Evolutionary conservation across 163 green algal genomes (phyloP), one percentile per base, ranked within the genome.

Genomic region (Scenedesmus sp.): DNA sequence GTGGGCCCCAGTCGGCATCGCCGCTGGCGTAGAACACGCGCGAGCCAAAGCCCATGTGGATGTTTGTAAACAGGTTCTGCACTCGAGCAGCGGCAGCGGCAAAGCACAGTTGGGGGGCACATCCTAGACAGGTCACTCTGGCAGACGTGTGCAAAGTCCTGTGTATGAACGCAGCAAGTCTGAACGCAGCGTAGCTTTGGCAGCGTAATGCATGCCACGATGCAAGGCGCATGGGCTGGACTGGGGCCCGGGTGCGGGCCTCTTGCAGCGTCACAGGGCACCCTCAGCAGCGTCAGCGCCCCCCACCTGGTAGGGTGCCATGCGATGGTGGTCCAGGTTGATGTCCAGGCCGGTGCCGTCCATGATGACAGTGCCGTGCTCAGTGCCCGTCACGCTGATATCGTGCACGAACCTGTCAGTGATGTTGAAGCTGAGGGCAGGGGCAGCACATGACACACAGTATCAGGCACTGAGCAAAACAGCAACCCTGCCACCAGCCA

Each of bases 241-340:
- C n/a, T n/a, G n/a, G n/a, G n/a, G n/a, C n/a, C n/a, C n/a, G n/a
- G n/a, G n/a, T n/a, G n/a, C n/a, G n/a, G n/a, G n/a, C n/a, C n/a
- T n/a, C n/a, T n/a, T n/a, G n/a, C n/a, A 3, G 16, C 68, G 24
- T 15, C 68, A 79, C n/a, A n/a, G n/a, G n/a, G n/a, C n/a, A n/a
- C n/a, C n/a, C n/a, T 10, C 68, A 79, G 68, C 68, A 42, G n/a
- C 68, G 24, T 18, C 68, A 79, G 56, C 13, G 56, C 56, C 15
- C 56, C 56, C 26, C 30, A 76, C 65, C 65, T 76, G 42, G 53
- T 90, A 90, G n/a, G 86, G 86, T 33, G 44, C 42, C 53, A 53
- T 82, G 53, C 81, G 81, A 49, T 92, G 89, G 89, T 85, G 65
- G 61, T 92, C 89, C 35, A 92, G 20, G 81, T 92, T 89, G 61